These are phyloP conservation scores for Tylopilus rubrobrunneus DNA, from an alignment of 768 basidiomycete species.

Conservation along the genomic window DNA sequence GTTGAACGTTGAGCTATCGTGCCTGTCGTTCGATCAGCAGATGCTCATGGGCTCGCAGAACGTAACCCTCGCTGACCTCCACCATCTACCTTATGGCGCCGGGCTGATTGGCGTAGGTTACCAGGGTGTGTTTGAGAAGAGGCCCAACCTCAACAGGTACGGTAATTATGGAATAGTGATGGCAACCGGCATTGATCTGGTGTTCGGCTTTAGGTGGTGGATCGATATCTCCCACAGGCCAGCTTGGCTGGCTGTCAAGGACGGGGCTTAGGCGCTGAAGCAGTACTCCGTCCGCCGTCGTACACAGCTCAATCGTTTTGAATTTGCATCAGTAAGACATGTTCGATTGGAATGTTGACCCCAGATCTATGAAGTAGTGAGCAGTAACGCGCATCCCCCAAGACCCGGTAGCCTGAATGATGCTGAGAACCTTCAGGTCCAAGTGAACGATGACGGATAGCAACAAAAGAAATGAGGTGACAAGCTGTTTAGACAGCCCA, in stretches of 20 bases:
- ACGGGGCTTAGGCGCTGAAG: constrained; percentile 19
- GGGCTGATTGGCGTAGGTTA: constrained; percentile 23
- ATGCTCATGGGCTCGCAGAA: constrained; percentile 21
- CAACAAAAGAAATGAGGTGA: too few species aligned
- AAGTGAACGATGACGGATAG: too few species aligned
- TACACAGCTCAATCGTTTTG: neutral
- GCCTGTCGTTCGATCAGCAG: too few species aligned
- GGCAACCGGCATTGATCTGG: too few species aligned
- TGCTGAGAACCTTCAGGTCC: too few species aligned
- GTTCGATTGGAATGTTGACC: too few species aligned
- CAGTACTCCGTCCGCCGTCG: too few species aligned
- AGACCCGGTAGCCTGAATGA: too few species aligned
- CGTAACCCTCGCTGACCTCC: constrained; percentile 38
- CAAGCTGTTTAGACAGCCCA: too few species aligned
- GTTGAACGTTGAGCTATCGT: constrained; percentile 11
- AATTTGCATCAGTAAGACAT: neutral
- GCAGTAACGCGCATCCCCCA: too few species aligned
- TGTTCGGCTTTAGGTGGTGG: constrained; percentile 43
- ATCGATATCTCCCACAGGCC: constrained; percentile 41
- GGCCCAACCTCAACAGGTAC: constrained; percentile 46
- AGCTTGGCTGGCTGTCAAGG: constrained; percentile 45
- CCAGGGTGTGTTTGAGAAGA: constrained; percentile 28
- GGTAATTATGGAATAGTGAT: constrained; percentile 31
- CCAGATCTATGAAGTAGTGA: too few species aligned
- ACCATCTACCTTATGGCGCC: constrained; percentile 49